phyloP scores from a whole-genome alignment of 441 rosid species.

The Gossypium gossypioides region DNA sequence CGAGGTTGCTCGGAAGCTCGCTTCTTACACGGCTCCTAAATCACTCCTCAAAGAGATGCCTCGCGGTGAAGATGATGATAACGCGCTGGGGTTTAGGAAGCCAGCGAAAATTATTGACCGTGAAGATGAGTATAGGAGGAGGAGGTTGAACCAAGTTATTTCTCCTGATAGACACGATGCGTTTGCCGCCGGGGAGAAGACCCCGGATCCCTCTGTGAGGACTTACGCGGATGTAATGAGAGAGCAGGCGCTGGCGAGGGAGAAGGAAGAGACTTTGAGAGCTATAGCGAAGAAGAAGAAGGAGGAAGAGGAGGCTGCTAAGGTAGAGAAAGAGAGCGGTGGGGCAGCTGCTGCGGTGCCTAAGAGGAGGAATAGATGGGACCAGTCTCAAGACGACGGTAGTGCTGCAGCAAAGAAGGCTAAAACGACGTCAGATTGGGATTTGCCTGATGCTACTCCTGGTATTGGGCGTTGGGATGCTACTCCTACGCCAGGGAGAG shows the following conservation, averaged over 20 bases:
- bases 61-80: slow-evolving; percentile 48
- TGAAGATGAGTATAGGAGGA: slow-evolving; percentile 73
- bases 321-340: slow-evolving; percentile 36
- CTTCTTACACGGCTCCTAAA: slow-evolving; percentile 90
- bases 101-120: slow-evolving; percentile 67
- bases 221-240: slow-evolving; percentile 76
- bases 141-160: slow-evolving; percentile 63
- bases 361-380: slow-evolving; percentile 95
- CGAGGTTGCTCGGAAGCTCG: slow-evolving; percentile 64
- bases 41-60: slow-evolving; percentile 68
- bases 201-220: slow-evolving; percentile 71
- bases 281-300: slow-evolving; percentile 65
- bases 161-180: slow-evolving; percentile 92
- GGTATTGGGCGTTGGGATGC: slow-evolving; percentile 96
- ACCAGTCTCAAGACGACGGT: slow-evolving; percentile 58
- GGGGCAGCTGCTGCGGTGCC: slow-evolving; percentile 25
- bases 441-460: slow-evolving; percentile 72
- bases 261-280: slow-evolving; percentile 62
- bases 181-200: slow-evolving; percentile 80
- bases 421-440: slow-evolving; percentile 77
- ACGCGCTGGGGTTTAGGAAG: slow-evolving; percentile 41
- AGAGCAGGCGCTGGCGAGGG: slow-evolving; percentile 66
- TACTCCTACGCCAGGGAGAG: slow-evolving; percentile 84
- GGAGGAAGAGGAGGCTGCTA: slow-evolving; percentile 63
- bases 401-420: slow-evolving; percentile 49